Conservation (phyloP, 148 eudicot species). For the Diospyros lotus region DNA sequence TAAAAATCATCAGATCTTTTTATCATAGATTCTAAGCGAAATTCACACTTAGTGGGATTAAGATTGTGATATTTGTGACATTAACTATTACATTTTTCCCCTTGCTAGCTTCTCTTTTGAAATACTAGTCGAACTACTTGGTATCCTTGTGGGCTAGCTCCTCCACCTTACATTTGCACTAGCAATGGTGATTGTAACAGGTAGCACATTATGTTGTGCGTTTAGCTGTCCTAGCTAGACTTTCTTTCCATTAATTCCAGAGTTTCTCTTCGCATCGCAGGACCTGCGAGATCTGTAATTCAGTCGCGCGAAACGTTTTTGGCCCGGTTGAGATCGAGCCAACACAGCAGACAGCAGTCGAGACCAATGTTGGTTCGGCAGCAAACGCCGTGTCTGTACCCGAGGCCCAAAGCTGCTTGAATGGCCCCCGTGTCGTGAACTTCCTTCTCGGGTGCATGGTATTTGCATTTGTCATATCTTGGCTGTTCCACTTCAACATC, state of each 20-base stretch:
- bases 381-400: constrained; percentile 3
- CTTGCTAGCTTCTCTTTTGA: too few relatives aligned
- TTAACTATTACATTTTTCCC: too few relatives aligned
- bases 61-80: too few relatives aligned
- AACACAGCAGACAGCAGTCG: constrained; percentile 19
- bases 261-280: constrained; percentile 17
- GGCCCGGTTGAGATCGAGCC: constrained; percentile 25
- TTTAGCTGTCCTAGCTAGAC: background rate
- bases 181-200: background rate
- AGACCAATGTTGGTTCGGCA: constrained; percentile 12
- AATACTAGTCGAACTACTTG: too few relatives aligned
- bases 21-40: too few relatives aligned
- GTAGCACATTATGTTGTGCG: background rate
- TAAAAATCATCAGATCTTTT: too few relatives aligned
- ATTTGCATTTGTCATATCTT: constrained; percentile 52
- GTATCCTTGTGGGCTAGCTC: too few relatives aligned
- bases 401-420: constrained; percentile 32
- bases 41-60: too few relatives aligned
- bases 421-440: constrained; percentile 45
- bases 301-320: constrained; percentile 37
- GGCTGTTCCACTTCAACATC: constrained; percentile 58
- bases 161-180: too few relatives aligned
- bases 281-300: constrained; percentile 48
- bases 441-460: constrained; percentile 50
- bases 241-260: too few relatives aligned